Conservation (phyloP, 805 yeast species). For the Starmera dryadoides region DNA sequence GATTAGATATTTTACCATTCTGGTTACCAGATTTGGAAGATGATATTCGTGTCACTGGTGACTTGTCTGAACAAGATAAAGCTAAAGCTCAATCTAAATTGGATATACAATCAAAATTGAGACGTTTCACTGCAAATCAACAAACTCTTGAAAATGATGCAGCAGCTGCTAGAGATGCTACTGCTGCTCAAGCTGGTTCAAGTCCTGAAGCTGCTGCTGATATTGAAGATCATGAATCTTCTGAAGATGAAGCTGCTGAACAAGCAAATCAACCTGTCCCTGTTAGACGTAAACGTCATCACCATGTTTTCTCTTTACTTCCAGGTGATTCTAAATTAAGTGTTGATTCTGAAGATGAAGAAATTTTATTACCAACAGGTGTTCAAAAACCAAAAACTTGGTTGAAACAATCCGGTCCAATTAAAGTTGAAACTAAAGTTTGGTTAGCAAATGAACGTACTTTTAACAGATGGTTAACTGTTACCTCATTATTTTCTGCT, state of each 20-base stretch:
- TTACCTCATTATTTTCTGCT: conserved; percentile 76
- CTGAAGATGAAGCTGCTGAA: conserved; percentile 28
- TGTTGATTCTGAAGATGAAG: conserved; percentile 83
- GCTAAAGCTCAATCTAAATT: conserved; percentile 42
- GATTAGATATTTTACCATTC: conserved; percentile 82
- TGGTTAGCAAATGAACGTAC: conserved; percentile 99
- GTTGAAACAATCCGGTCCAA: conserved; percentile 84
- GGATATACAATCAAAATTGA: conserved; percentile 30
- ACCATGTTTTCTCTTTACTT: conserved; percentile 24
- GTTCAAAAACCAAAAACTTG: conserved; percentile 74
- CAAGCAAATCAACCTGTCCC: not conserved
- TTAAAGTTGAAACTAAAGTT: conserved; percentile 93
- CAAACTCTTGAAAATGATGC: not conserved
- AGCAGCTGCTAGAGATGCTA: not conserved
- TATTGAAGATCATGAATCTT: conserved; percentile 52
- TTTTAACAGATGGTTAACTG: conserved; percentile 90
- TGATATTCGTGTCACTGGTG: conserved; percentile 65
- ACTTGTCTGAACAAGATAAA: conserved; percentile 63
- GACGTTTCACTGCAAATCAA: conserved; percentile 20
- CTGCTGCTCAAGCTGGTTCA: conserved; percentile 1
- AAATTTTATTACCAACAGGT: conserved; percentile 80
- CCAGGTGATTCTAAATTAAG: conserved; percentile 38
- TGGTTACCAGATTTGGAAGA: conserved; percentile 90
- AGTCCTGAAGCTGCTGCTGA: conserved; percentile 34
- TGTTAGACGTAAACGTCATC: not conserved